Base-by-base conservation (phyloP, 2,329 filamentous ascomycete genomes). In the Aureobasidium melanogenum region DNA sequence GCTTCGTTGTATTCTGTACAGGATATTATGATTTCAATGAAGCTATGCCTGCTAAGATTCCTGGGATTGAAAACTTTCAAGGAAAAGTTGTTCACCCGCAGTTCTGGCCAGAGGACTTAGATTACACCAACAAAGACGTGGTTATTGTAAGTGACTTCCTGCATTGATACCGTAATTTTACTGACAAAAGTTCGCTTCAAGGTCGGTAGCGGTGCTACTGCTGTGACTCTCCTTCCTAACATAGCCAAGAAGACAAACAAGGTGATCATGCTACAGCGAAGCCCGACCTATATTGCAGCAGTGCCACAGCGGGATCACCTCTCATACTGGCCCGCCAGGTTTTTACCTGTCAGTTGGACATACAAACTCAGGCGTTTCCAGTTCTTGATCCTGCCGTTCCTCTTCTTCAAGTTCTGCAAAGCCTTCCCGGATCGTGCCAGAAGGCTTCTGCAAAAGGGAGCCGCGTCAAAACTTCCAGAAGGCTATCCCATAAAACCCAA, bases 251-350 rank as follows among this genome's bases (percentile, higher is more conserved):
- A 52, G 32, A 88, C 88, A 5, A 75, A 74, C 5, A 80, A 82
- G 15, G 84, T 91, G 30, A 93, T 88, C 1, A 90, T 93, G 83
- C 80, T 95, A 2, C 90, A 95, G 74, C 84, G 91, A 61, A 90
- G 85, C 48, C 91, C 91, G 0, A 82, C 81, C 0, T 92, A 89
- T 68, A 80, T 92, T 60, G 66, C 88, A 47, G 76, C 81, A n/a
- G 66, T 84, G 1, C 74, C 80, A 0, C 76, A 79, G 26, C 68
- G 69, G 8, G 77, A 77, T 46, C 61, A 64, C 1, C 50, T 76
- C 19, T 54, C 52, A 14, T 57, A 63, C 17, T 64, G 46, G 48
- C 44, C 83, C 12, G 76, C 79, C 22, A 72, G 68, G 36, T 39
- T 82, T n/a, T 60, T 72, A 24, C 66, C 66, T 8, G 36, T 54